A percentile compares a stretch with the other conserved stretches of the same genome.
Conservation (phyloP, 768 basidiomycete genomes). For the Daedaleopsis sinensis region DNA sequence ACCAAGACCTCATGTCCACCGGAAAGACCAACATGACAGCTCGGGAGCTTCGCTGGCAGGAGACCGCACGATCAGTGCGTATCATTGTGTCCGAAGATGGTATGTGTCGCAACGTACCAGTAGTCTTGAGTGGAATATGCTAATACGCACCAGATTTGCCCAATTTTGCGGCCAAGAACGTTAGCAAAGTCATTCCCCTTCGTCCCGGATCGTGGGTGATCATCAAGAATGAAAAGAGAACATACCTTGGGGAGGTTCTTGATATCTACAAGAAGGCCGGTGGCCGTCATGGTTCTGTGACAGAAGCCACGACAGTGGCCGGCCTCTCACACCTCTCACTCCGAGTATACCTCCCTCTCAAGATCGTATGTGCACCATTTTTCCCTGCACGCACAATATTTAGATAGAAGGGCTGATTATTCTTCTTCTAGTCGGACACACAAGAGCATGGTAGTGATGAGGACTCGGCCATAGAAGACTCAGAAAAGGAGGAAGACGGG, state of each 20-base stretch:
- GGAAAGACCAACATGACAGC: neutral
- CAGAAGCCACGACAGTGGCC: neutral
- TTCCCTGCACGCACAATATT: neutral
- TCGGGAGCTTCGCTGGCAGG: neutral
- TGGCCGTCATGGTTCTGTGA: neutral
- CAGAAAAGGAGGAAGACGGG: no score
- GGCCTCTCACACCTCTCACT: conserved; percentile 5
- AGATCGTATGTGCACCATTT: neutral
- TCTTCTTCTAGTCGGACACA: neutral
- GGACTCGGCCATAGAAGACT: neutral
- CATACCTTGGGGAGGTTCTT: conserved; percentile 1
- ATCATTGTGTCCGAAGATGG: no score
- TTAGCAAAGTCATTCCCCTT: neutral
- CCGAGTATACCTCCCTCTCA: neutral
- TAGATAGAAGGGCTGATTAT: neutral
- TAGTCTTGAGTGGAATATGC: neutral
- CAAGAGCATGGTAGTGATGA: neutral
- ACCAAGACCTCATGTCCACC: neutral
- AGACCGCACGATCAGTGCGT: neutral
- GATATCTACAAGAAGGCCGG: conserved; percentile 1
- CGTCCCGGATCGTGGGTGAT: neutral
- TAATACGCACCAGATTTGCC: neutral
- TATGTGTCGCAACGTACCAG: neutral
- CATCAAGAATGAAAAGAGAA: neutral
- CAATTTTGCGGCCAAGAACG: neutral